Base-by-base conservation (phyloP, 163 green algal genomes). In the Scenedesmus sp. region DNA sequence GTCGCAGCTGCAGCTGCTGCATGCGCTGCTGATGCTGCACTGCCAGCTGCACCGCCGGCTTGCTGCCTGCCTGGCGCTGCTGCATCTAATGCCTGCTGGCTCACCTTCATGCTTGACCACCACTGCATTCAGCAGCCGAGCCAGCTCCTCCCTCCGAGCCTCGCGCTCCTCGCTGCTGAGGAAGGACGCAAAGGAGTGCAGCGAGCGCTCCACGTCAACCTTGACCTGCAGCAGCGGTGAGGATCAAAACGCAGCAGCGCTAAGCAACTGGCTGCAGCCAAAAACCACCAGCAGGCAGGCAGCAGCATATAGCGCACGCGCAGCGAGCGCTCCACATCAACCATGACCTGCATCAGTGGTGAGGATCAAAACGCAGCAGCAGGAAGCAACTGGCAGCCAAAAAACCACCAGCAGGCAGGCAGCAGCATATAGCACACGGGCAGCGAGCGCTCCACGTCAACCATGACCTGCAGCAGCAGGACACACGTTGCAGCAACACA, bases 161-260 rank as follows among this genome's bases (percentile, higher is more conserved):
- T 94, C 90, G 0, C 96, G 95, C 85, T 95, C 88, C 16, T 94
- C 94, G 6, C 98, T 95, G 20, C 8, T 59, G 57, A 74, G 82
- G 85, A 94, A 95, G 83, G 95, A 88, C 13, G 96, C 97, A 88
- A 96, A 98, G 18, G 87, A 91, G 95, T 96, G 98, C 70, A 99
- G 88, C 18, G 97, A 99, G 12, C 97, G 92, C 54, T 95, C 94
- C 64, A 99, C 95, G 91, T 99, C 97, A 10, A 95, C 95, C 10
- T 94, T 73, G 34, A 99, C 96, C 3, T 97, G 66, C 12, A n/a
- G 26, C 2, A n/a, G 12, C n/a, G n/a, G n/a, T n/a, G n/a, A n/a
- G n/a, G n/a, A n/a, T n/a, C n/a, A n/a, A n/a, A n/a, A n/a, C n/a
- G n/a, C n/a, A n/a, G n/a, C n/a, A n/a, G n/a, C n/a, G n/a, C n/a